These are phyloP conservation scores for Sclerotinia borealis DNA, from an alignment of 2,329 filamentous ascomycete genomes.

Conservation along the genomic window DNA sequence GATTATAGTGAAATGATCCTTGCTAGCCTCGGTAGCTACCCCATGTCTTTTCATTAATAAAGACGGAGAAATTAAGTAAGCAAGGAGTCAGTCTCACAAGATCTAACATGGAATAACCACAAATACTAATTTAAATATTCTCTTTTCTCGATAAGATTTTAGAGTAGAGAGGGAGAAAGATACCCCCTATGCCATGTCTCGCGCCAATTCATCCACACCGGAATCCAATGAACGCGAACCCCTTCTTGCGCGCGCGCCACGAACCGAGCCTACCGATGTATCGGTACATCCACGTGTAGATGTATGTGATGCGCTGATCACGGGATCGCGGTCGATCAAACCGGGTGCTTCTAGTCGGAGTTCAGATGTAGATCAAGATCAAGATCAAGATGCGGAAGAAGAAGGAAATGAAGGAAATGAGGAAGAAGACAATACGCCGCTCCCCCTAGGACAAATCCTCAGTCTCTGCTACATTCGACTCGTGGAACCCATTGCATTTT, in stretches of 20 bases:
- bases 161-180: neutral
- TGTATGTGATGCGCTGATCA: neutral
- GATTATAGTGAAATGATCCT: too few species aligned
- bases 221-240: neutral
- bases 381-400: neutral
- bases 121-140: too few species aligned
- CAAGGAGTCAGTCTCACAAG: too few species aligned
- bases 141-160: too few species aligned
- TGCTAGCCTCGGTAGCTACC: too few species aligned
- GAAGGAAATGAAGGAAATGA: neutral
- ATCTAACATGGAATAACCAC: too few species aligned
- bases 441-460: constrained; percentile 61
- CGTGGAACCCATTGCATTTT: constrained; percentile 75
- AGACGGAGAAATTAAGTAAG: too few species aligned
- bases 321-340: neutral
- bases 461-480: constrained; percentile 67
- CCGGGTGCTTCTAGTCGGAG: too few species aligned
- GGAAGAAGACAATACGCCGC: constrained; percentile 38
- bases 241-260: neutral
- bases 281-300: too few species aligned
- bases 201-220: too few species aligned
- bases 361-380: neutral
- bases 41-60: too few species aligned
- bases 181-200: too few species aligned
- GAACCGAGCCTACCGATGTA: neutral